A percentile compares a stretch with the other conserved stretches of the same genome.
Conservation (phyloP, 371 early-diverging fungal genomes). For the Phascolomyces articulosus region DNA sequence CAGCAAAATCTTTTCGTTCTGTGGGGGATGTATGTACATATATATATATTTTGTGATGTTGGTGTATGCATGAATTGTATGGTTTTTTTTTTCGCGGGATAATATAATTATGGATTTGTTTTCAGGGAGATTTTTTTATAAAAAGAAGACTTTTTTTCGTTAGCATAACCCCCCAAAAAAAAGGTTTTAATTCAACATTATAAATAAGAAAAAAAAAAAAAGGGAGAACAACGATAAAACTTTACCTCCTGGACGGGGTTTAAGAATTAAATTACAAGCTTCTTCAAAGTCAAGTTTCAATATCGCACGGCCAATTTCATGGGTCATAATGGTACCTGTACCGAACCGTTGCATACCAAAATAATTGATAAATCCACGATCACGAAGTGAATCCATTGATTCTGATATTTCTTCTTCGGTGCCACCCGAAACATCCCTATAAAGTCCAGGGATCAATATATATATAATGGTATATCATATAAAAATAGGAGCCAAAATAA, state of each 20-base stretch:
- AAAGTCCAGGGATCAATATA: background rate
- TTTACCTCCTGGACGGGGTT: conserved; percentile 72
- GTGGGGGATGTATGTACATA: too few species aligned
- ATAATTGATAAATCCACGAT: conserved; percentile 95
- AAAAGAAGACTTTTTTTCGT: too few species aligned
- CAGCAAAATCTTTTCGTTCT: conserved; percentile 60
- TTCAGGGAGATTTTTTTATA: too few species aligned
- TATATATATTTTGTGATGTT: too few species aligned
- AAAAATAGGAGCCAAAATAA: background rate
- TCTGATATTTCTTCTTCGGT: conserved; percentile 47
- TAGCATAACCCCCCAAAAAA: too few species aligned
- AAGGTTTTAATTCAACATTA: too few species aligned
- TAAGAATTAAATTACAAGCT: conserved; percentile 82
- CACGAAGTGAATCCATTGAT: conserved; percentile 64
- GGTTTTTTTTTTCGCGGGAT: too few species aligned
- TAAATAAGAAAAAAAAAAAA: background rate
- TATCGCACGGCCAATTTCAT: conserved; percentile 84
- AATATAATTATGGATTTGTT: too few species aligned
- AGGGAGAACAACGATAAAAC: background rate
- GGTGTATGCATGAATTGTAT: too few species aligned
- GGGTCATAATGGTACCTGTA: conserved; percentile 81
- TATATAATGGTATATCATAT: too few species aligned
- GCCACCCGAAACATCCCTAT: conserved; percentile 40
- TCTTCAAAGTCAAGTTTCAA: conserved; percentile 76
- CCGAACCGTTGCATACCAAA: conserved; percentile 99